Base-by-base conservation (phyloP, 2,329 filamentous ascomycete genomes). In the Penicillium italicum region DNA sequence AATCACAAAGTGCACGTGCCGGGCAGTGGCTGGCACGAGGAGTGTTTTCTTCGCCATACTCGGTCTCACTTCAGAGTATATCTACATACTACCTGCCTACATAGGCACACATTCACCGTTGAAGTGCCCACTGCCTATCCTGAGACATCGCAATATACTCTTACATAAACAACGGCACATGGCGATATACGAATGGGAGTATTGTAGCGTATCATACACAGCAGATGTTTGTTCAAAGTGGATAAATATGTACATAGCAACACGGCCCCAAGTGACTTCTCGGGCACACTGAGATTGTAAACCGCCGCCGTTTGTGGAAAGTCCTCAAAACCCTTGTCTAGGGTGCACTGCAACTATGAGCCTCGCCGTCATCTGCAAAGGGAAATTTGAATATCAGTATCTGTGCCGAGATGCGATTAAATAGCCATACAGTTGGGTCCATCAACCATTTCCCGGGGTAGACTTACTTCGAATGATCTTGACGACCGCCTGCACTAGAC, bases 401-500 rank as follows among this genome's bases (percentile, higher is more conserved):
- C 75, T 8, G 49, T 61, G 8, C 5, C 3, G 22, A 36, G 26
- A 55, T n/a, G 31, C 20, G 5, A 48, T 1, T 28, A 4, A 40
- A 10, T 7, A 33, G 22, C 24, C 18, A 33, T 8, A 4, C 36
- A 10, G 37, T 16, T 37, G 5, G 18, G 30, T 10, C 8, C 38
- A 28, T 40, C 31, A 18, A 20, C 22, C 5, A 34, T 14, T 24
- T 34, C 26, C 10, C 12, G 14, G 22, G 33, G 40, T 11, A 20
- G n/a, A 65, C 73, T 54, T 71, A 77, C 75, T 73, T 44, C 60
- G 69, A 28, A 79, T 74, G 51, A 93, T 86, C 76, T 93, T 91
- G 14, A 78, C 77, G 53, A 88, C 76, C 1, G 89, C 87, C 75
- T 91, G 86, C 43, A 91, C 69, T 60, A 95, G 74, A 68, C 87